Percentiles rank a stretch among this genome's conserved stretches.
These are phyloP conservation scores for Ophiocordyceps sinensis DNA, from an alignment of 2,329 filamentous ascomycete genomes.

Conservation along the genomic window DNA sequence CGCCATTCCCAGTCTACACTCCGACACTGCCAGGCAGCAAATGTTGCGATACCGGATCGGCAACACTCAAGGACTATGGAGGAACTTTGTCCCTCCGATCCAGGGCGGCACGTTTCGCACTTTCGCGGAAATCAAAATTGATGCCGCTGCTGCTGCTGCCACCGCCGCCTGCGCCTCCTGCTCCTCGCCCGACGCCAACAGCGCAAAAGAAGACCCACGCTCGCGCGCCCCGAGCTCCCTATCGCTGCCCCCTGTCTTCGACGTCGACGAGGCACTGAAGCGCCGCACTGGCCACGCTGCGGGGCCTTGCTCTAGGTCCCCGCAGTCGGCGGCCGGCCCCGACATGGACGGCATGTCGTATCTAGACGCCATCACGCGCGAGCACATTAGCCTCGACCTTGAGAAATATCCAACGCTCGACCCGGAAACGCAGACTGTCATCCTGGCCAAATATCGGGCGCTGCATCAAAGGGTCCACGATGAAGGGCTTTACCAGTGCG, in stretches of 20 bases:
- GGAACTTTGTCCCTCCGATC: constrained; percentile 80
- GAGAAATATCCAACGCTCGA: constrained; percentile 73
- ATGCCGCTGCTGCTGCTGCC: constrained; percentile 2
- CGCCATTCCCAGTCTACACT: constrained; percentile 55
- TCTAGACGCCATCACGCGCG: constrained; percentile 54
- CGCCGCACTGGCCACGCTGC: constrained; percentile 9
- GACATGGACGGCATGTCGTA: constrained; percentile 37
- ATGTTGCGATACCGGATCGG: constrained; percentile 82
- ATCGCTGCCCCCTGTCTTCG: constrained; percentile 35
- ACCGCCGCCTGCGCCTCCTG: no score
- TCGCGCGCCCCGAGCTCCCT: constrained; percentile 39
- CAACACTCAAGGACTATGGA: constrained; percentile 65
- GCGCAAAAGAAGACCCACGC: constrained; percentile 21
- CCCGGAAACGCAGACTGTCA: constrained; percentile 53
- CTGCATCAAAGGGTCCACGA: constrained; percentile 57
- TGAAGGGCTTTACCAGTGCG: constrained; percentile 71
- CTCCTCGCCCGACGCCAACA: constrained; percentile 2
- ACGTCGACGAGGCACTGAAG: constrained; percentile 18
- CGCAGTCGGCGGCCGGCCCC: constrained; percentile 9
- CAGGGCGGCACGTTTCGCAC: constrained; percentile 69
- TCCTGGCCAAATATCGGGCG: constrained; percentile 69
- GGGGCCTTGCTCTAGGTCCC: no score
- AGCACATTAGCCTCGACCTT: constrained; percentile 61
- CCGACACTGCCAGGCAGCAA: constrained; percentile 53
- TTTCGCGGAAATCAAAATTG: constrained; percentile 20